Evolutionary conservation across 2,329 filamentous ascomycete genomes (phyloP).

Genomic region (Tolypocladium ovalisporum): DNA sequence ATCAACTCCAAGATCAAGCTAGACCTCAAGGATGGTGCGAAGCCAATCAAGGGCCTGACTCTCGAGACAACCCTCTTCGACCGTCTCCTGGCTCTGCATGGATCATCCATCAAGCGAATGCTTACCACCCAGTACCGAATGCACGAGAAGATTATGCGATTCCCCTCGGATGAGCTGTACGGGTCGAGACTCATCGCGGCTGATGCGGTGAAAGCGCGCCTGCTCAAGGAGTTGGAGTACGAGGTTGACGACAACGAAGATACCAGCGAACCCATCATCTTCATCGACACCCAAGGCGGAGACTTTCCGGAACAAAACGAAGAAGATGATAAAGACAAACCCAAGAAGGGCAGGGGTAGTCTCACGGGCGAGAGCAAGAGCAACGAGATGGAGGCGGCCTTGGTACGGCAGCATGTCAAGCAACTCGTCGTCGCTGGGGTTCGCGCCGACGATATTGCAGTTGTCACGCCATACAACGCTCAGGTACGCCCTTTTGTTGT

Average conservation of each 20-base stretch:
- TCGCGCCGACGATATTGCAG: conserved; percentile 72
- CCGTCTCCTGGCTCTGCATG: conserved; percentile 71
- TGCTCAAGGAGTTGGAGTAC: conserved; percentile 71
- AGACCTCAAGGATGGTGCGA: conserved; percentile 23
- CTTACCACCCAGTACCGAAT: conserved; percentile 96
- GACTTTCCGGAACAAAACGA: conserved; percentile 79
- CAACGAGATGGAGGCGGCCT: conserved; percentile 79
- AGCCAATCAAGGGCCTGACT: conserved; percentile 40
- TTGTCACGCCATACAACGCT: conserved; percentile 94
- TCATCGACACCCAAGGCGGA: conserved; percentile 93
- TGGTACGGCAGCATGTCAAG: conserved; percentile 69
- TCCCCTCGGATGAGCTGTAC: conserved; percentile 84
- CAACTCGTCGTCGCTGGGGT: conserved; percentile 72
- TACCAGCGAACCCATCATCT: conserved; percentile 76
- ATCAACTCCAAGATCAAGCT: conserved; percentile 40
- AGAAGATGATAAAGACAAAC: conserved; percentile 47
- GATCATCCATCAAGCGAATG: conserved; percentile 79
- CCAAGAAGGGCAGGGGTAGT: conserved; percentile 33
- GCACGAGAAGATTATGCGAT: conserved; percentile 92
- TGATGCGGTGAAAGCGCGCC: conserved; percentile 61
- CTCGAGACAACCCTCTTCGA: conserved; percentile 93
- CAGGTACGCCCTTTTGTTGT: conserved; percentile 41
- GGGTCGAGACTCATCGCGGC: conserved; percentile 71
- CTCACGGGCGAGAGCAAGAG: conserved; percentile 60
- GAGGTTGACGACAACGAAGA: conserved; percentile 72